Conservation (phyloP, 345 rosid genomes). For the Camelina hispida region DNA sequence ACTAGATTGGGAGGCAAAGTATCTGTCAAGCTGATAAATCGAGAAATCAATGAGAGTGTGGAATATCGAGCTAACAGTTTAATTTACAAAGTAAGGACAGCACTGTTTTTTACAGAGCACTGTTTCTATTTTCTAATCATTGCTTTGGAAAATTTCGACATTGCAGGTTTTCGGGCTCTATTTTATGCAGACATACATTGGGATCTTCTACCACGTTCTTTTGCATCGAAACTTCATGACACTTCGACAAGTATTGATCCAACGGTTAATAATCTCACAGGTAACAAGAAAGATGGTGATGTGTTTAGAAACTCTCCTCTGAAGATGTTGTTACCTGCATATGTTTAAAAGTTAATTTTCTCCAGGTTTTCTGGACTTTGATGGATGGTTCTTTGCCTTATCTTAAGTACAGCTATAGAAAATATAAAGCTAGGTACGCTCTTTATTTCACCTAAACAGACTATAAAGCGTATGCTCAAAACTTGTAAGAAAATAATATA, state of each 20-base stretch:
- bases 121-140: slow-evolving; percentile 11
- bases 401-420: slow-evolving; percentile 79
- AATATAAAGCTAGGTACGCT: slow-evolving; percentile 71
- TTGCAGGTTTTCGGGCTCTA: slow-evolving; percentile 94
- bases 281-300: slow-evolving; percentile 34
- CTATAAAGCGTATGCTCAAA: neutral
- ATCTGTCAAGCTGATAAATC: slow-evolving; percentile 76
- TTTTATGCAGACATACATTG: slow-evolving; percentile 95
- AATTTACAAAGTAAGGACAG: slow-evolving; percentile 72
- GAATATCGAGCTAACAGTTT: slow-evolving; percentile 88
- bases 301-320: slow-evolving; percentile 10
- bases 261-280: slow-evolving; percentile 77
- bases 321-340: slow-evolving; percentile 11
- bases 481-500: neutral
- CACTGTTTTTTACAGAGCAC: slow-evolving; percentile 18
- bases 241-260: slow-evolving; percentile 82
- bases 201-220: slow-evolving; percentile 94
- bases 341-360: slow-evolving; percentile 19
- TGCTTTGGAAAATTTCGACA: neutral
- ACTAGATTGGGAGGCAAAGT: slow-evolving; percentile 80
- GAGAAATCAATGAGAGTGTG: slow-evolving; percentile 71
- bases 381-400: slow-evolving; percentile 79
- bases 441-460: slow-evolving; percentile 5
- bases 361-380: slow-evolving; percentile 79
- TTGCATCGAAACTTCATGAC: slow-evolving; percentile 80